These are phyloP conservation scores for Candida peoriensis DNA, from an alignment of 805 yeast species.

Conservation along the genomic window DNA sequence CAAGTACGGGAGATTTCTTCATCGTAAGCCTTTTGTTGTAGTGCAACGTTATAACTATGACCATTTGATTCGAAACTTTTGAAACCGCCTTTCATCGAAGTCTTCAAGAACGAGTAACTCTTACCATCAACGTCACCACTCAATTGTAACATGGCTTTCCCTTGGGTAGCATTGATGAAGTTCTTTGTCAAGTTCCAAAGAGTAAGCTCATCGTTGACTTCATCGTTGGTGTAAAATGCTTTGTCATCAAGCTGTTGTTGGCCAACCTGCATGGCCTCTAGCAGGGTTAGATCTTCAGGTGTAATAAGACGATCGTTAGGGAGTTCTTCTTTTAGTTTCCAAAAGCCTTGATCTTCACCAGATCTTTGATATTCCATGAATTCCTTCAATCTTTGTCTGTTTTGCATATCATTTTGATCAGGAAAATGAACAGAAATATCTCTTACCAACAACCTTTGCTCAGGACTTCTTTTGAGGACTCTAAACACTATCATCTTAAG, in stretches of 20 bases:
- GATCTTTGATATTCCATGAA: constrained; percentile 96
- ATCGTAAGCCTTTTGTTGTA: constrained; percentile 88
- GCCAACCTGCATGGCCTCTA: constrained; percentile 94
- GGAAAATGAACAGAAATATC: constrained; percentile 93
- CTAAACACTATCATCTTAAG: constrained; percentile 91
- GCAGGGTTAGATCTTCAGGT: constrained; percentile 84
- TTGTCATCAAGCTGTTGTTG: constrained; percentile 82
- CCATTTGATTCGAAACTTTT: constrained; percentile 43
- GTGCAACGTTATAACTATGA: constrained; percentile 73
- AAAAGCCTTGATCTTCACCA: constrained; percentile 90
- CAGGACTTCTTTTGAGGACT: constrained; percentile 69
- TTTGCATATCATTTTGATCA: constrained; percentile 96
- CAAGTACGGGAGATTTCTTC: constrained; percentile 86
- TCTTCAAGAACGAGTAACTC: constrained; percentile 80
- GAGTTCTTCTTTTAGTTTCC: constrained; percentile 80
- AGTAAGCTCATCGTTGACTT: constrained; percentile 76
- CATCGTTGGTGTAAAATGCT: constrained; percentile 46
- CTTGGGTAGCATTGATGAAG: constrained; percentile 90
- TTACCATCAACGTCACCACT: constrained; percentile 94
- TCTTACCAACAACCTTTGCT: constrained; percentile 71
- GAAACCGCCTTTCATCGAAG: constrained; percentile 96
- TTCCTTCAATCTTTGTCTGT: constrained; percentile 90
- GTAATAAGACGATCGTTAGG: constrained; percentile 77
- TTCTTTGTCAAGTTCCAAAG: constrained; percentile 95
- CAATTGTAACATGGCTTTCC: constrained; percentile 93